These are phyloP conservation scores for Lepidium didymum DNA, from an alignment of 345 rosid species.

Conservation along the genomic window DNA sequence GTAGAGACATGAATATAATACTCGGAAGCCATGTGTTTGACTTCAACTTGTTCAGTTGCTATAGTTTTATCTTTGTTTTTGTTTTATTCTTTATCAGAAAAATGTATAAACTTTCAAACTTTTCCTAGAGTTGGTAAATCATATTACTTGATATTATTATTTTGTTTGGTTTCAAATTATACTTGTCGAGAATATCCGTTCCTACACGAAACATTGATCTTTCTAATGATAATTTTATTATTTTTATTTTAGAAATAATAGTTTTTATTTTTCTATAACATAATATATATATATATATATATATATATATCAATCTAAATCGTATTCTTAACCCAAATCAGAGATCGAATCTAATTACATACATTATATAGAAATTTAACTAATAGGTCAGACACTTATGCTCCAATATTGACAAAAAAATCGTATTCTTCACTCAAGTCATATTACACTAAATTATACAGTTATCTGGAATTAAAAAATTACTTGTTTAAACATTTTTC, in stretches of 20 bases:
- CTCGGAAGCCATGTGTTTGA: conserved; percentile 10
- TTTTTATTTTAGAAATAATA: background rate
- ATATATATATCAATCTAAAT: too few relatives aligned
- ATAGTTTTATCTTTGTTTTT: background rate
- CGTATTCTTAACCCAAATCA: too few relatives aligned
- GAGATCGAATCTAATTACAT: too few relatives aligned
- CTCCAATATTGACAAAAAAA: too few relatives aligned
- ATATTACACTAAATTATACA: too few relatives aligned
- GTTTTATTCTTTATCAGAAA: background rate
- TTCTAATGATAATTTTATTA: background rate
- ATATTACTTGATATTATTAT: background rate
- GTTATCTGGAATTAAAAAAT: too few relatives aligned
- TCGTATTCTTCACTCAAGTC: too few relatives aligned
- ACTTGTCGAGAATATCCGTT: background rate
- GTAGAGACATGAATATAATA: conserved; percentile 7
- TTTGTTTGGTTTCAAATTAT: background rate
- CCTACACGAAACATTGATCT: background rate
- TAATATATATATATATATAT: too few relatives aligned
- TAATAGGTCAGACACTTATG: too few relatives aligned
- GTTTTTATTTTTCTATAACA: too few relatives aligned
- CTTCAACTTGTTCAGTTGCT: conserved; percentile 7
- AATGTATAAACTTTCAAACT: background rate
- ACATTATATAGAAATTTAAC: too few relatives aligned
- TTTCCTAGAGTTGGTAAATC: background rate
- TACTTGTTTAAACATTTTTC: too few relatives aligned